phyloP scores from a whole-genome alignment of 345 rosid genomes.

The Erucastrum elatum region DNA sequence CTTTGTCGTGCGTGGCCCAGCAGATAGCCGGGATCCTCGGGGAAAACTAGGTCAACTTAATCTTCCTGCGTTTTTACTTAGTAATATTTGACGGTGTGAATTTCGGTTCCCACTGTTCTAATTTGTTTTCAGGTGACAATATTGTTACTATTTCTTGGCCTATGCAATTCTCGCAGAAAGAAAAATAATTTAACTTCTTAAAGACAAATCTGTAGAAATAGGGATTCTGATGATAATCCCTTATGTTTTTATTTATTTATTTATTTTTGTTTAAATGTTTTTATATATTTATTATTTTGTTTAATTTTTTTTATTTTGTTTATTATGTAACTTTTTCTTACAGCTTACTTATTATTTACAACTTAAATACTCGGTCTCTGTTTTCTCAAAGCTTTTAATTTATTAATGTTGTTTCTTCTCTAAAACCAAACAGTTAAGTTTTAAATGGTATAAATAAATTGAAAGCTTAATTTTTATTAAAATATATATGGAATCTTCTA shows the following conservation, averaged over 20 bases:
- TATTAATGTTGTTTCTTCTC: neutral
- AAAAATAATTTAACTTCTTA: too few species aligned
- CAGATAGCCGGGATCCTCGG: too few species aligned
- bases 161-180: neutral
- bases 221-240: neutral
- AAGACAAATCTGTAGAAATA: neutral
- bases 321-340: too few species aligned
- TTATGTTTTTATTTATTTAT: neutral
- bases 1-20: too few species aligned
- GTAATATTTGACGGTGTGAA: too few species aligned
- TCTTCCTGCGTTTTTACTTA: too few species aligned
- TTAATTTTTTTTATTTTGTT: too few species aligned
- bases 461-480: neutral
- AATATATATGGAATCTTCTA: neutral
- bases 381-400: neutral
- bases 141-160: neutral
- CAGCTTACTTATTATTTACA: neutral
- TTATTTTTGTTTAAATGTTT: too few species aligned
- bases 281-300: too few species aligned
- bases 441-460: too few species aligned
- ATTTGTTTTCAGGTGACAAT: neutral
- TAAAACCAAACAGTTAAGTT: neutral
- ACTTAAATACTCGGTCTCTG: neutral
- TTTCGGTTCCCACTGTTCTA: neutral
- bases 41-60: too few species aligned